A percentile compares a stretch with the other conserved stretches of the same genome.
Evolutionary conservation across 2,329 filamentous ascomycete genomes (phyloP).

Genomic region (Fusarium pilosicola): DNA sequence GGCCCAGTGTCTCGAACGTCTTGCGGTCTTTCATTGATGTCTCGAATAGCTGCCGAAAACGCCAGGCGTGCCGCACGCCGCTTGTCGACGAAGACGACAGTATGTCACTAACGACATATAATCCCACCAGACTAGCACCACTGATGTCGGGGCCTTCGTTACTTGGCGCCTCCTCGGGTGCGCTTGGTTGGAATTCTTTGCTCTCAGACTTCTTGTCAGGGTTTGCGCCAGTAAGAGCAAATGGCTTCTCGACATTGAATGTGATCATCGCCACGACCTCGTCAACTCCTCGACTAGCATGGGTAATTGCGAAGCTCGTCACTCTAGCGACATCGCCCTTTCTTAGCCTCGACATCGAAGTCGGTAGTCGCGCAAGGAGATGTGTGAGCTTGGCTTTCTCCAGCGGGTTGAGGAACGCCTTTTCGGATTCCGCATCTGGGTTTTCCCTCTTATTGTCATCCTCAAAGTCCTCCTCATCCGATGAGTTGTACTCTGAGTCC

Average conservation of each 20-base stretch:
- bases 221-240: conserved; percentile 78
- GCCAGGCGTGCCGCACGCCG: conserved; percentile 85
- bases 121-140: conserved; percentile 77
- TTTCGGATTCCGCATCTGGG: conserved; percentile 58
- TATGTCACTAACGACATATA: conserved; percentile 83
- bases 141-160: conserved; percentile 70
- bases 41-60: conserved; percentile 85
- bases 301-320: conserved; percentile 87
- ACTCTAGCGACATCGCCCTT: conserved; percentile 88
- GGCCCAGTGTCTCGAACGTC: conserved; percentile 79
- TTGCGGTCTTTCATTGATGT: conserved; percentile 72
- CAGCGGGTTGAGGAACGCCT: conserved; percentile 80
- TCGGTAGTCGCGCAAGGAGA: conserved; percentile 84
- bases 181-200: conserved; percentile 44
- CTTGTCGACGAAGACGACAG: conserved; percentile 80
- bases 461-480: conserved; percentile 80
- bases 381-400: conserved; percentile 87
- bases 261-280: conserved; percentile 93
- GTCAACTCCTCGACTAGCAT: conserved; percentile 84
- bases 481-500: conserved; percentile 86
- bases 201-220: conserved; percentile 58
- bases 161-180: conserved; percentile 50
- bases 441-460: conserved; percentile 65
- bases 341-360: conserved; percentile 75
- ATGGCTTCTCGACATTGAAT: conserved; percentile 81